Evolutionary conservation across 2,329 filamentous ascomycete genomes (phyloP).

Genomic region (Magnaporthiopsis rhizophila): DNA sequence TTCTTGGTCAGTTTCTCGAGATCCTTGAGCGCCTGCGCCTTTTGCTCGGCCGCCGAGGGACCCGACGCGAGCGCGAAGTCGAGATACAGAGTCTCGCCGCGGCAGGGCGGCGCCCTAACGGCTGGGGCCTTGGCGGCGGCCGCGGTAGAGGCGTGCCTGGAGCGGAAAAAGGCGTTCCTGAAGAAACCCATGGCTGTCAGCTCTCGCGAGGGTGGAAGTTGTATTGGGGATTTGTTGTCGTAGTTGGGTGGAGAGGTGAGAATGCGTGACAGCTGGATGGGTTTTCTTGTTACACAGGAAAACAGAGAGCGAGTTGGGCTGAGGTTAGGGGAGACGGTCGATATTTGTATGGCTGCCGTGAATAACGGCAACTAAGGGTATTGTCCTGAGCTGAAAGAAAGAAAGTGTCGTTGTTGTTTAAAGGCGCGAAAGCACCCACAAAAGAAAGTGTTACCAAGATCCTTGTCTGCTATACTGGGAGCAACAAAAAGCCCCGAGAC

Average conservation of each 20-base stretch:
- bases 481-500: background rate
- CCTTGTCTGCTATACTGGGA: background rate
- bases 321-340: no score
- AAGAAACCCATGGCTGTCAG: background rate
- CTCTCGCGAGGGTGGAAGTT: no score
- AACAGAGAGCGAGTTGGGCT: no score
- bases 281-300: no score
- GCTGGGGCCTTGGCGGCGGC: no score
- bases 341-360: no score
- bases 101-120: background rate
- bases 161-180: background rate
- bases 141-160: no score
- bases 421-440: background rate
- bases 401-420: background rate
- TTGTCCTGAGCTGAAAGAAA: no score
- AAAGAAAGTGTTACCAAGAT: no score
- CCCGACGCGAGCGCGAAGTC: background rate
- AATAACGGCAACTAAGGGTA: no score
- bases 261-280: background rate
- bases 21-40: background rate
- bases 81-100: background rate
- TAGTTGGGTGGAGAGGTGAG: background rate
- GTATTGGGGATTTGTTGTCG: no score
- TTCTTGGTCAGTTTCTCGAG: background rate
- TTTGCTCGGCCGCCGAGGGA: background rate